Percentiles rank a stretch among this genome's conserved stretches.
Evolutionary conservation across 371 early-diverging fungal genomes (phyloP).

Genomic region (Basidiobolus meristosporus): DNA sequence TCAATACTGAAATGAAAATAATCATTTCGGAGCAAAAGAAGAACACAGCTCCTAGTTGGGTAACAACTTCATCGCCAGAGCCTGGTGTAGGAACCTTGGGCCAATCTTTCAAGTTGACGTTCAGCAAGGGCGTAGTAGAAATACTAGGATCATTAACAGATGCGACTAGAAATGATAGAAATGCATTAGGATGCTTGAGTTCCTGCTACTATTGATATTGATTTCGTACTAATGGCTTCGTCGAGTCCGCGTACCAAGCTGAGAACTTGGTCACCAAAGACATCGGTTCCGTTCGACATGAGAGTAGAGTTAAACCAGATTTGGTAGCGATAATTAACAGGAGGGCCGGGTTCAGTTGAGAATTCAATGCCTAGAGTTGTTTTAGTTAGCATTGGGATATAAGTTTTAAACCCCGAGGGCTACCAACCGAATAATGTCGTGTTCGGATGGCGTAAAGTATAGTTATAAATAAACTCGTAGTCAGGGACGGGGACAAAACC

Average conservation of each 20-base stretch:
- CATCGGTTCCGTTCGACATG: conserved; percentile 26
- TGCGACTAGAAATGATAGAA: conserved; percentile 1
- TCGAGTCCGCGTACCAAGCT: conserved; percentile 36
- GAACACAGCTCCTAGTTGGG: conserved; percentile 31
- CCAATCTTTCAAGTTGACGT: conserved; percentile 38
- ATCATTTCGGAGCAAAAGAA: conserved; percentile 43
- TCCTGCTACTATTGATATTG: neutral
- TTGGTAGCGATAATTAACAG: conserved; percentile 36
- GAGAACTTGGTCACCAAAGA: conserved; percentile 28
- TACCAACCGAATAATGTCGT: conserved; percentile 27
- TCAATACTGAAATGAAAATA: conserved; percentile 26
- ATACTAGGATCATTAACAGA: conserved; percentile 9
- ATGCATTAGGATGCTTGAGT: neutral
- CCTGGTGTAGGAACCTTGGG: conserved; percentile 24
- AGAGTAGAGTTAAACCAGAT: conserved; percentile 42
- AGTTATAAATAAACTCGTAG: conserved; percentile 35
- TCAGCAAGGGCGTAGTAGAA: conserved; percentile 17
- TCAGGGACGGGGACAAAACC: conserved; percentile 34
- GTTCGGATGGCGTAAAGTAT: conserved; percentile 34
- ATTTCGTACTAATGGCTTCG: conserved; percentile 23
- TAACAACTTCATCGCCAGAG: conserved; percentile 27
- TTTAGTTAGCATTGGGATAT: neutral
- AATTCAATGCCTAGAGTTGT: conserved; percentile 15
- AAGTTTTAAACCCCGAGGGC: conserved; percentile 1
- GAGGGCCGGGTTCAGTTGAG: conserved; percentile 9